Conservation (phyloP, 2,329 filamentous ascomycete species). For the Stachybotrys chlorohalonatus region DNA sequence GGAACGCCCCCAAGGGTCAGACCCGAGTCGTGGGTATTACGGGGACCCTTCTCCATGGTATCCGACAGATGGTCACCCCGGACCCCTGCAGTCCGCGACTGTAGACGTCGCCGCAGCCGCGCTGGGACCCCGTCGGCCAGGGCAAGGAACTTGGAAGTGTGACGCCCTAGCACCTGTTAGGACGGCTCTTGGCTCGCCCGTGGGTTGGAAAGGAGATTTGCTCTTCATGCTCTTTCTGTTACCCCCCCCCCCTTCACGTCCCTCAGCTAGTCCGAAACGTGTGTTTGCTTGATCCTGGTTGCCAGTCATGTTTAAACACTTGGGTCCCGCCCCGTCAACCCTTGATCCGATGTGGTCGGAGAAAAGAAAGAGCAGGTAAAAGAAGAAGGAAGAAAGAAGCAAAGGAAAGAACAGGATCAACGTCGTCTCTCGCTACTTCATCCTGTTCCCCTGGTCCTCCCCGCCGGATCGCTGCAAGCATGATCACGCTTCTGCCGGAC, state of each 20-base stretch:
- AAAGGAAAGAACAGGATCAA: background rate
- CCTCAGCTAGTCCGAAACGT: background rate
- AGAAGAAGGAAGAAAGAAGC: background rate
- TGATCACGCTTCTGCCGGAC: constrained; percentile 9
- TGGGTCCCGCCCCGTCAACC: background rate
- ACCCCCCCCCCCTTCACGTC: background rate
- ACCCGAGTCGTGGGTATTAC: too few species aligned
- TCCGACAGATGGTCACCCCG: too few species aligned
- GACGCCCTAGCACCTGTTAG: background rate
- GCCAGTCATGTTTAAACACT: too few species aligned
- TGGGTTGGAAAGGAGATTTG: background rate
- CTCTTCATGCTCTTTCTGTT: background rate
- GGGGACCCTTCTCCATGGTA: too few species aligned
- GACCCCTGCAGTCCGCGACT: too few species aligned
- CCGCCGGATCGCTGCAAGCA: background rate
- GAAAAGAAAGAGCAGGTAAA: background rate
- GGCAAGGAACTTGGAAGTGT: background rate
- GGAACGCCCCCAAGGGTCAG: too few species aligned
- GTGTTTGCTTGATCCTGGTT: background rate
- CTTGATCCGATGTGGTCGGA: background rate
- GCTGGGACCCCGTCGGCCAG: too few species aligned
- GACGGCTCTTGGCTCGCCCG: background rate
- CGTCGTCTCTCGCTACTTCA: background rate
- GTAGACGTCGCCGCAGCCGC: too few species aligned
- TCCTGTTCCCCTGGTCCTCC: too few species aligned